Base-by-base conservation (phyloP, 805 yeast genomes). In the Starmerella kuoi region DNA sequence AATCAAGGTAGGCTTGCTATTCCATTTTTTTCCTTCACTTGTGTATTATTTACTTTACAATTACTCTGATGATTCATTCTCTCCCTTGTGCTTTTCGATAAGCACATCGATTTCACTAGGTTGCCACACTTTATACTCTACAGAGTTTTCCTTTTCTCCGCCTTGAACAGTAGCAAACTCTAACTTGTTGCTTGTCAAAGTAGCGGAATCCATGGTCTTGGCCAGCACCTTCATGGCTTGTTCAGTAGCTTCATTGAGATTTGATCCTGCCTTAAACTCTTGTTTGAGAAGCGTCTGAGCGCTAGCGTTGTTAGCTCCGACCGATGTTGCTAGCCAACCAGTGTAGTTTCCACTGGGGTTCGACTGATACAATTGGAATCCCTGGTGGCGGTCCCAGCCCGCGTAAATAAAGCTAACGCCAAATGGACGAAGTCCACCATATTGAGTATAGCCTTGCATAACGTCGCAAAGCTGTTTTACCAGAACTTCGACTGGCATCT, bases 391-490 rank as follows among this genome's bases (percentile, higher is more conserved):
- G 61, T 91, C 98, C 58, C 78, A 80, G 6, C 99, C 99, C 5
- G 97, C 98, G 58, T 83, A 91, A 47, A 91, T 74, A 63, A 91
- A 87, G 40, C 94, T 81, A 31, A 91, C 98, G 57, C 99, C 98
- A 61, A 86, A 91, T 18, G 99, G 99, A 63, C 99, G 79, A 57
- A 91, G 72, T 28, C 98, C 98, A 59, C 99, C 99, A 59, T 83
- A 94, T 63, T 91, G 99, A 6, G 99, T 91, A 63, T 91, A 91
- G 9, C 97, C 95, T 62, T 91, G 99, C 63, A 91, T 91, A 49
- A 84, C 74, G 63, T 91, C 94, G 66, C 96, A 86, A 49, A 91
- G 70, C 50, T 80, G 72, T 59, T 84, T 83, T 50, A 91, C 95
- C 50, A 91, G 73, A 42, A 78, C 70, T 62, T 86, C 96, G 45